Evolutionary conservation across 352 stramenopile species (phyloP).

Genomic region (Globisporangium echinulatum): DNA sequence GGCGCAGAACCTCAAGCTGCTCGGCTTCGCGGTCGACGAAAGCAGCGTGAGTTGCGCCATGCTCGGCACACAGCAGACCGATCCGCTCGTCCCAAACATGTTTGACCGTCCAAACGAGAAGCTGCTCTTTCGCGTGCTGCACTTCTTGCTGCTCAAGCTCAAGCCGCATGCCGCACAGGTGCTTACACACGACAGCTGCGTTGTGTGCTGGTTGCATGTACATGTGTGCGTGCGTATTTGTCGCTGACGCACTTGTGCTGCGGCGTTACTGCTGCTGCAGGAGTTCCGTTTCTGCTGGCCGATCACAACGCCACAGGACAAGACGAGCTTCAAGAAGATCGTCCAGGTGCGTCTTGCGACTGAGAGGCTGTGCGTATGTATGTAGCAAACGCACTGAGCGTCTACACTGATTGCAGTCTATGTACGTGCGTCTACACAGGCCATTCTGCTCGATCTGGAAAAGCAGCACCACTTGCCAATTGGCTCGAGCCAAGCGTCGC

Average conservation of each 20-base stretch:
- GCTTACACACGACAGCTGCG: not conserved
- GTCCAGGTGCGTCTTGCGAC: slow-evolving; percentile 25
- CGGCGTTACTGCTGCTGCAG: slow-evolving; percentile 6
- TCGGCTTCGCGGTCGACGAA: slow-evolving; percentile 18
- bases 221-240: not conserved
- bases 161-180: slow-evolving; percentile 16
- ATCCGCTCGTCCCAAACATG: slow-evolving; percentile 21
- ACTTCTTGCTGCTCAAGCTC: slow-evolving; percentile 40
- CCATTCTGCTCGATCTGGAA: slow-evolving; percentile 35
- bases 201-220: too few species aligned
- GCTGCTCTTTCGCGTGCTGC: slow-evolving; percentile 33
- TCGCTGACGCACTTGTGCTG: too few species aligned
- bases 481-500: slow-evolving; percentile 43
- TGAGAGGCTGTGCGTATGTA: not conserved
- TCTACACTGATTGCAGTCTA: too few species aligned
- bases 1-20: slow-evolving; percentile 39
- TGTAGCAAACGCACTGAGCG: not conserved
- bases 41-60: not conserved
- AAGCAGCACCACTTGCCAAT: slow-evolving; percentile 31
- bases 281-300: slow-evolving; percentile 55
- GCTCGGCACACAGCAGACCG: not conserved
- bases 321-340: slow-evolving; percentile 54
- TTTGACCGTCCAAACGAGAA: slow-evolving; percentile 58
- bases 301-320: slow-evolving; percentile 47
- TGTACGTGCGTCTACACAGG: slow-evolving; percentile 6